Conservation (phyloP, 163 green algal species). For the Coccomyxa subellipsoidea region DNA sequence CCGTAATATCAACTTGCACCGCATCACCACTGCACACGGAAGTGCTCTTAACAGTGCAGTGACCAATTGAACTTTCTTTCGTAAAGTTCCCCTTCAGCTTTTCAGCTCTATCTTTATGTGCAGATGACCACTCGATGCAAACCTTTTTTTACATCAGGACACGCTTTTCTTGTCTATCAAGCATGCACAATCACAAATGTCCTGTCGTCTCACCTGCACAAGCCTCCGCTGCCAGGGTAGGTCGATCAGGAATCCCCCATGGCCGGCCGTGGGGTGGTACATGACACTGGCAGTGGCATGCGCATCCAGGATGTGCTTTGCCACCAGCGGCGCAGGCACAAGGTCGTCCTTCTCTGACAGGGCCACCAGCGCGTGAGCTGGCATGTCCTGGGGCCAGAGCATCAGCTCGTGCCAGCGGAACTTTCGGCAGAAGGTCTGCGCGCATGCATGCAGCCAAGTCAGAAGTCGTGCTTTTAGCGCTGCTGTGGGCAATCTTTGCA, state of each 20-base stretch:
- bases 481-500: neutral
- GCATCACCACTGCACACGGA: no score
- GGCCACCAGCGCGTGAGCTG: slow-evolving; percentile 30
- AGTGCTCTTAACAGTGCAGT: no score
- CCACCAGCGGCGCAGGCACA: slow-evolving; percentile 44
- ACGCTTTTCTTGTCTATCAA: no score
- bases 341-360: slow-evolving; percentile 52
- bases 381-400: slow-evolving; percentile 60
- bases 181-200: neutral
- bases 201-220: neutral
- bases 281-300: slow-evolving; percentile 16
- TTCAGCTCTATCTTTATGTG: no score
- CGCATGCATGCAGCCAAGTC: neutral
- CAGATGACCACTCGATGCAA: no score
- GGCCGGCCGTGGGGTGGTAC: slow-evolving; percentile 38
- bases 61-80: no score
- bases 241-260: slow-evolving; percentile 49
- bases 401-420: slow-evolving; percentile 53
- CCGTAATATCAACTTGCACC: no score
- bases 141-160: no score
- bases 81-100: no score
- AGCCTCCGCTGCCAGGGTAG: slow-evolving; percentile 28
- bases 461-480: neutral
- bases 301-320: slow-evolving; percentile 12
- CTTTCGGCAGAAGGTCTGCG: slow-evolving; percentile 55